Base-by-base conservation (phyloP, 75 land plant species). In the Picea sitchensis region DNA sequence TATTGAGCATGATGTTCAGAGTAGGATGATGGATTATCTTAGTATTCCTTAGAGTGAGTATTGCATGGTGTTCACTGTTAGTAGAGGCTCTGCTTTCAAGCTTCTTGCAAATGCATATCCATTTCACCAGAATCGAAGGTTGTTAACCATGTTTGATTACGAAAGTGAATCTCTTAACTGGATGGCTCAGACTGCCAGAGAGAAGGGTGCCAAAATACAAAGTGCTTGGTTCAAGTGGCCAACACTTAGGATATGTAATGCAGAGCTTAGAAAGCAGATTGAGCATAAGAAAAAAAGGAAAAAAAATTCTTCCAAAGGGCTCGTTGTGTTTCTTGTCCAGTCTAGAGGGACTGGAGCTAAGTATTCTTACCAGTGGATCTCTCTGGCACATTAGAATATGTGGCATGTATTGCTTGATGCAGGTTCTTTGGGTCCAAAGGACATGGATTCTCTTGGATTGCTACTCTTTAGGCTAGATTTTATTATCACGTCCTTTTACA, bases 401-500 rank as follows among this genome's bases (percentile, higher is more conserved):
- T 96, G 99, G 99, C 96, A 96, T 79, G 95, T 96, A 15, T 74
- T 92, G 78, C 80, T 96, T 18, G 95, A 96, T 86, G 96, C 95
- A 11, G 91, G 93, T 76, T 93, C 99, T 47, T 77, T 96, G 51
- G 93, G 93, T 38, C 93, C 96, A 6, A 94, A 94, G 80, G 99
- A 96, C 65, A 91, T 96, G 93, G 93, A 92, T 77, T 86, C 93
- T 51, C 88, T 96, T 14, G 99, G 95, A 12, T 86, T 96, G 54
- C 91, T 96, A 1, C 85, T 94, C 8, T 84, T 93, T 81, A 86
- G 84, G 17, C 96, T 96, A 44, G 96, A 96, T 61, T 96, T 96
- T 80, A 87, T 96, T 14, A 86, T 96, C 78, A 89, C 88, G 54
- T 92, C 96, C 11, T 94, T 94, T 82, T 96, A 88, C 89, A 96